Evolutionary conservation across 768 basidiomycete genomes (phyloP), one percentile per base, ranked within the genome.

Genomic region (Boletus fagicola): DNA sequence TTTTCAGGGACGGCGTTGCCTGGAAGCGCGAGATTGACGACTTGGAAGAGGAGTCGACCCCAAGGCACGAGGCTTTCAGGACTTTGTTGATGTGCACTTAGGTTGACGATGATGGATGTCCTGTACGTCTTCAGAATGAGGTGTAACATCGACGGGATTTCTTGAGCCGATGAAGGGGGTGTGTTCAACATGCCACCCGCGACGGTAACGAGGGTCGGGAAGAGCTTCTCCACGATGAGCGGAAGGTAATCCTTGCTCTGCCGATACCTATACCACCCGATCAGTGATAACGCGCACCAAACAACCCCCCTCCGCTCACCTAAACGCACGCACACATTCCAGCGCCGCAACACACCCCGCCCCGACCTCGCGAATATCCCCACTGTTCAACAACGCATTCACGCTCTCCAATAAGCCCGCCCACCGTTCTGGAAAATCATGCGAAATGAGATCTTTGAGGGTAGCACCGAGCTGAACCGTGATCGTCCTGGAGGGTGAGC

Each of bases 81-180:
- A 58, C 76, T 82, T 68, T 92, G 92, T 61, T 94, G 92, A 62
- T 92, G 89, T 7, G 68, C 51, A 53, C 83, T 85, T 22, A 96
- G 79, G 53, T 86, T 81, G 39, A 90, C 78, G n/a, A 87, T 78
- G 69, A 92, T 90, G 48, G 86, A 87, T 0, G 85, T 87, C 66
- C 86, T 89, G 78, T 96, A 96, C 0, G 90, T 80, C 68, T 96
- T 95, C 58, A 94, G 78, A 57, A 95, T 89, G 51, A 92, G 80
- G 65, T 94, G 92, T 31, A 95, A 78, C 78, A 94, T 87, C 1
- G 85, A 81, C 1, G 92, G 92, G 51, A 89, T 87, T 56, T 93
- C 92, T 48, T 86, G 83, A 12, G 81, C 77, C 9, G 74, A 69
- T 36, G 76, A 78, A 4, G 86, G 86, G 0, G 84, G 84, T 10